phyloP scores from a whole-genome alignment of 352 stramenopile genomes.

The Phytophthora cactorum region DNA sequence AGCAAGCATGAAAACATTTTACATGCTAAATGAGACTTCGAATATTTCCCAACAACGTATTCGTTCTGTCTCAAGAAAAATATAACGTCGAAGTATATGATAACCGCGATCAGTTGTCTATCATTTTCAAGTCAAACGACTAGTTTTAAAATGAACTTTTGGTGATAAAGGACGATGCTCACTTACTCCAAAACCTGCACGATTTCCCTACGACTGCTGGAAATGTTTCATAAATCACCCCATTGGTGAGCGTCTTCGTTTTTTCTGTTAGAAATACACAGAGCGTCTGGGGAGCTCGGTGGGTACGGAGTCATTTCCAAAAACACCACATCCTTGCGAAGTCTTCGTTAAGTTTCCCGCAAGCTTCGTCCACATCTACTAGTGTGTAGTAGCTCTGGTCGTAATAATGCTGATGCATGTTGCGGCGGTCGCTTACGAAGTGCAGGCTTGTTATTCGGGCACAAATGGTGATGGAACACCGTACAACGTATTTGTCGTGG shows the following conservation, averaged over 20 bases:
- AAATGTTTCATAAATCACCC: not conserved
- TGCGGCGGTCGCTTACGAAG: not conserved
- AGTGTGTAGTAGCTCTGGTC: not conserved
- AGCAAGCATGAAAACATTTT: no score
- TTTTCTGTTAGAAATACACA: not conserved
- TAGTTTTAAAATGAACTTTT: no score
- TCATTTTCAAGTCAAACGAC: no score
- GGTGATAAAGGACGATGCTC: no score
- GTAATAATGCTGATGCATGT: not conserved
- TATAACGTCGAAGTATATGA: no score
- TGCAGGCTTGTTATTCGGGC: slow-evolving; percentile 5
- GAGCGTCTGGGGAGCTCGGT: not conserved
- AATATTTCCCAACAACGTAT: no score
- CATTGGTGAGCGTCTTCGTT: not conserved
- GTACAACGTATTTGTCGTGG: slow-evolving; percentile 14
- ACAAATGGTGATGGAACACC: not conserved
- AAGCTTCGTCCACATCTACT: not conserved
- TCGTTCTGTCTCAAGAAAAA: no score
- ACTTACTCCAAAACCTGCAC: no score
- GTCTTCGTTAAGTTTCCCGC: not conserved
- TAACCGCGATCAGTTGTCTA: no score
- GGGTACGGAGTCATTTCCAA: not conserved
- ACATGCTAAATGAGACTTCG: no score
- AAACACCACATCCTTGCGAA: not conserved
- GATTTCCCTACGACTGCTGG: no score